phyloP scores from a whole-genome alignment of 2,329 filamentous ascomycete genomes.

The Fusarium miscanthi region DNA sequence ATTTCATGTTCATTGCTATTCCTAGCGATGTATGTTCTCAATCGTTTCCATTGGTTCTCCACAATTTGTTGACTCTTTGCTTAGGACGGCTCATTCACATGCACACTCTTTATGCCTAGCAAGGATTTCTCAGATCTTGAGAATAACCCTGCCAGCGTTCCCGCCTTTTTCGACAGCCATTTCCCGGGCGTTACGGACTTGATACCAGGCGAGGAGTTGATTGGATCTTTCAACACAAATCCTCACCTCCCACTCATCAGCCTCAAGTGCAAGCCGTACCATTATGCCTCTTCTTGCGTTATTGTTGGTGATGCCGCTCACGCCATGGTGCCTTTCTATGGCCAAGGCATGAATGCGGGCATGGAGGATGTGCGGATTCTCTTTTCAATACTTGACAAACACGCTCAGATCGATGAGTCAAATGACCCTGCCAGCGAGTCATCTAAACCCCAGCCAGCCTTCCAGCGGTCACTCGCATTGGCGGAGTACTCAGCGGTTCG shows the following conservation, averaged over 20 bases:
- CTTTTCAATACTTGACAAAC: slow-evolving; percentile 82
- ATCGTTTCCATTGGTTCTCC: background rate
- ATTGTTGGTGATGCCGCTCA: slow-evolving; percentile 95
- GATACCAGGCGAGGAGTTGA: slow-evolving; percentile 74
- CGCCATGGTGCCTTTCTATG: slow-evolving; percentile 98
- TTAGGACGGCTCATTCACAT: slow-evolving; percentile 90
- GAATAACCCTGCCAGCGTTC: slow-evolving; percentile 66
- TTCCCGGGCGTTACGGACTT: slow-evolving; percentile 87
- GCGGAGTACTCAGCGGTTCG: slow-evolving; percentile 80
- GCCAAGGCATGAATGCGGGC: slow-evolving; percentile 97
- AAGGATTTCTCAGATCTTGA: slow-evolving; percentile 76
- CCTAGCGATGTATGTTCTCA: slow-evolving; percentile 68
- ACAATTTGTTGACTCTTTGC: slow-evolving; percentile 13
- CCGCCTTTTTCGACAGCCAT: slow-evolving; percentile 80
- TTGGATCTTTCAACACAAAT: slow-evolving; percentile 80
- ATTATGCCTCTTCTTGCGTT: slow-evolving; percentile 79
- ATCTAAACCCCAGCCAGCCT: slow-evolving; percentile 57
- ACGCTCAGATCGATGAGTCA: slow-evolving; percentile 60
- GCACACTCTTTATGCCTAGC: slow-evolving; percentile 89
- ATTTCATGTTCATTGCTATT: slow-evolving; percentile 99
- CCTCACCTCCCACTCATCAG: slow-evolving; percentile 93
- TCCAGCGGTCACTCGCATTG: slow-evolving; percentile 73
- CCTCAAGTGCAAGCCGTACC: slow-evolving; percentile 92
- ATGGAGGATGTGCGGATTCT: slow-evolving; percentile 93
- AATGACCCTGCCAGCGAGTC: slow-evolving; percentile 54